These are phyloP conservation scores for Neurospora sp. DNA, from an alignment of 495 filamentous ascomycete species.

Conservation along the genomic window DNA sequence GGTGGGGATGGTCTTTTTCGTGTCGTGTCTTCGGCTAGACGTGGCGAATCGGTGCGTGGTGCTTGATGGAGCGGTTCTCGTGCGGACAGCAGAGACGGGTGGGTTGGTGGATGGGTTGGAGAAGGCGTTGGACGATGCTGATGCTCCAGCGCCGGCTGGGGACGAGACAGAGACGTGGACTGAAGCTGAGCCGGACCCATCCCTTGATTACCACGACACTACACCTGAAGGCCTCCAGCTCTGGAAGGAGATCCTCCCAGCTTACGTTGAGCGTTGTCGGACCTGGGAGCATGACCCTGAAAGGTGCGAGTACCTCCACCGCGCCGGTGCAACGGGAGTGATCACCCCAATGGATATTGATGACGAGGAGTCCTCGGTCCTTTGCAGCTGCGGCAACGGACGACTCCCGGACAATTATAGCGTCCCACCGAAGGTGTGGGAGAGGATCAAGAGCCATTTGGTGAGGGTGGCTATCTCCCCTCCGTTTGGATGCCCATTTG, in stretches of 20 bases:
- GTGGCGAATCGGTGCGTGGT: neutral
- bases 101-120: neutral
- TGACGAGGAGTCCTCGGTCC: slow-evolving; percentile 10
- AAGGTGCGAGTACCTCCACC: slow-evolving; percentile 35
- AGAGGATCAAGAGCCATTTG: slow-evolving; percentile 8
- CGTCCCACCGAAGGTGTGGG: slow-evolving; percentile 22
- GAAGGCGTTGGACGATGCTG: neutral
- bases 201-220: neutral
- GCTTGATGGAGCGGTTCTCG: neutral
- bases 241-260: slow-evolving; percentile 41
- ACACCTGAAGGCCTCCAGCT: slow-evolving; percentile 6
- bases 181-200: neutral
- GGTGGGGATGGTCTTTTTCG: neutral
- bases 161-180: too few relatives aligned
- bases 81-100: neutral
- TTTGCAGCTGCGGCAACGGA: slow-evolving; percentile 29
- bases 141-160: too few relatives aligned
- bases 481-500: slow-evolving; percentile 18
- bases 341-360: slow-evolving; percentile 18
- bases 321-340: neutral
- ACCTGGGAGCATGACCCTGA: slow-evolving; percentile 35
- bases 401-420: slow-evolving; percentile 16
- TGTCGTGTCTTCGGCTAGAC: neutral
- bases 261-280: slow-evolving; percentile 44
- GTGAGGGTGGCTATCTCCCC: slow-evolving; percentile 30